Percentiles rank a stretch among this genome's conserved stretches.
Evolutionary conservation across 1,284 basidiomycete genomes (phyloP).

Genomic region (Leccinum solheimii): DNA sequence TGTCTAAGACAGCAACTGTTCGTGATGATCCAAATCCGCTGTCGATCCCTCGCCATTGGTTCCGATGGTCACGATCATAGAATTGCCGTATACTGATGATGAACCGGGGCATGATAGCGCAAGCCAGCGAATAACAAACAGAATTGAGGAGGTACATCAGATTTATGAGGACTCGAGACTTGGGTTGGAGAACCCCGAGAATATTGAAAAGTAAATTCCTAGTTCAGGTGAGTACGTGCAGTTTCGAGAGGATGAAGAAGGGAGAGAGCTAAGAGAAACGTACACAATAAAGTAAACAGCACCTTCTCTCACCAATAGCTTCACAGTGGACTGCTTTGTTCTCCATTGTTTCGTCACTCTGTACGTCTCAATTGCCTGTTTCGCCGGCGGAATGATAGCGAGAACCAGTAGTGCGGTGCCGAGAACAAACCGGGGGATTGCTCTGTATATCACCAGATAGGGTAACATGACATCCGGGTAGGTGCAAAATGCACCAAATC

Average conservation of each 20-base stretch:
- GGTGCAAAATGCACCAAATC: slow-evolving; percentile 2
- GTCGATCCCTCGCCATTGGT: not conserved
- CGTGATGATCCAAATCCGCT: not conserved
- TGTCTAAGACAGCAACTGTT: not conserved
- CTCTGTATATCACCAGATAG: slow-evolving; percentile 1
- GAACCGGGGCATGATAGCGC: not conserved
- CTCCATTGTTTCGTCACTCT: slow-evolving; percentile 13
- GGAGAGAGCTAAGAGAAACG: not conserved
- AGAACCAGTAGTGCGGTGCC: slow-evolving; percentile 8
- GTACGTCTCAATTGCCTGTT: slow-evolving; percentile 12
- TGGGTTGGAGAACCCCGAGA: not conserved
- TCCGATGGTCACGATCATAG: not conserved
- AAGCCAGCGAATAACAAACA: not conserved
- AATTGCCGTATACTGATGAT: not conserved
- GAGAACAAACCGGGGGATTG: slow-evolving; percentile 15
- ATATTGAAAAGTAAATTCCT: slow-evolving; percentile 10
- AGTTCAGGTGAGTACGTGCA: not conserved
- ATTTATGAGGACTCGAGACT: not conserved
- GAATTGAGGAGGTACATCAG: not conserved
- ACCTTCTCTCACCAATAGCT: slow-evolving; percentile 16
- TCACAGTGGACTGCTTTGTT: slow-evolving; percentile 8
- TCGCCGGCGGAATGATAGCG: slow-evolving; percentile 4
- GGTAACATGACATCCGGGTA: not conserved
- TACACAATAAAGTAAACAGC: slow-evolving; percentile 19
- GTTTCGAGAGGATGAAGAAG: not conserved